phyloP scores from a whole-genome alignment of 2,329 filamentous ascomycete species.

The Exophiala phaeomuriformis region DNA sequence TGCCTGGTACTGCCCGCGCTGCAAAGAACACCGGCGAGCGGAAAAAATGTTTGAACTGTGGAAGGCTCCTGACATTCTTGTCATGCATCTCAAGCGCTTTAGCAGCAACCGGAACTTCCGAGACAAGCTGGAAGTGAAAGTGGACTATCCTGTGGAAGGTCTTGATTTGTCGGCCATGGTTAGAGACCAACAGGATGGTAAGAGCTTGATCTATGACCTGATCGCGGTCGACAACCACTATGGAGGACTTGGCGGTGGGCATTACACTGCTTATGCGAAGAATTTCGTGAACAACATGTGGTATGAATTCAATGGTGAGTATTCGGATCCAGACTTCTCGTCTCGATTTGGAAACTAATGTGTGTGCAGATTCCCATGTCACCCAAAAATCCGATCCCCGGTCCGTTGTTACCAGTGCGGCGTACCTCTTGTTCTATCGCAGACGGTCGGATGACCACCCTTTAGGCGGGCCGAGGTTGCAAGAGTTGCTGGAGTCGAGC shows the following conservation, averaged over 20 bases:
- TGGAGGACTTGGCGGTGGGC: constrained; percentile 84
- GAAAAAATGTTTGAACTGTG: constrained; percentile 96
- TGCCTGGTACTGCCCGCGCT: constrained; percentile 94
- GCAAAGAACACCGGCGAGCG: constrained; percentile 85
- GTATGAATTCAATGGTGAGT: constrained; percentile 94
- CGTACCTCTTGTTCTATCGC: constrained; percentile 94
- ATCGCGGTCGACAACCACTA: constrained; percentile 96
- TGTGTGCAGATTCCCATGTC: constrained; percentile 64
- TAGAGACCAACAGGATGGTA: constrained; percentile 69
- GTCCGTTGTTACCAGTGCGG: constrained; percentile 63
- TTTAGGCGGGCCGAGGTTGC: constrained; percentile 70
- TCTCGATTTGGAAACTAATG: not conserved
- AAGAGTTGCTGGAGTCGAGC: constrained; percentile 61
- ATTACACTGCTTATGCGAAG: constrained; percentile 91
- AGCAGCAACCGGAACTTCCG: constrained; percentile 73
- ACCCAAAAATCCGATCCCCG: constrained; percentile 53
- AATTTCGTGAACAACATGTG: constrained; percentile 84
- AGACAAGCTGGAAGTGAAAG: constrained; percentile 83
- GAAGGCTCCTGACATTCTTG: constrained; percentile 91
- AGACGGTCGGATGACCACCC: constrained; percentile 63
- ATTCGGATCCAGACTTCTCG: not conserved
- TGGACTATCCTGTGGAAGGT: constrained; percentile 85
- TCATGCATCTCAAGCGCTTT: constrained; percentile 93
- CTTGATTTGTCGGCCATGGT: constrained; percentile 76
- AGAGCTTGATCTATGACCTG: constrained; percentile 80